These are phyloP conservation scores for Rhodomyrtus tomentosa DNA, from an alignment of 345 rosid species.

Conservation along the genomic window DNA sequence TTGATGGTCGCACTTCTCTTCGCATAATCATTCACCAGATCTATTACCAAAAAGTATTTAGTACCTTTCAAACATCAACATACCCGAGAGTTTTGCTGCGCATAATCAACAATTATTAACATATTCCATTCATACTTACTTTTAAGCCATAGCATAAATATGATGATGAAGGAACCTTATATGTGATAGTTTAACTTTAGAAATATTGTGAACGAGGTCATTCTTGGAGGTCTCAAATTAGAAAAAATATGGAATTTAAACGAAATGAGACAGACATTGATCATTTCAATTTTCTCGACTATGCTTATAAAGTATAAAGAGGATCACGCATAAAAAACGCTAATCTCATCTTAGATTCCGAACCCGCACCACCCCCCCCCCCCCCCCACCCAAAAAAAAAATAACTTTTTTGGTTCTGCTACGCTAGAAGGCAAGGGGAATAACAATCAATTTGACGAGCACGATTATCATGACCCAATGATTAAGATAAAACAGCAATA, in stretches of 20 bases:
- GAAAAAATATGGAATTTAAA: neutral
- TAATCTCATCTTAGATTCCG: neutral
- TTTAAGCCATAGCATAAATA: neutral
- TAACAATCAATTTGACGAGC: neutral
- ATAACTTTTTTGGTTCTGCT: neutral
- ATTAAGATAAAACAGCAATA: neutral
- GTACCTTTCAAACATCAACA: neutral
- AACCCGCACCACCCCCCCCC: too few species aligned
- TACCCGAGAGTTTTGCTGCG: neutral
- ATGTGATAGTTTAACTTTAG: neutral
- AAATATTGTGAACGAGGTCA: neutral
- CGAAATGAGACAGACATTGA: neutral
- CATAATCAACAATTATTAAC: neutral
- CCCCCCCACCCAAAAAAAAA: too few species aligned
- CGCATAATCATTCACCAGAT: too few species aligned
- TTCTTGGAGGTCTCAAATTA: neutral
- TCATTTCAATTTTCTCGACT: neutral
- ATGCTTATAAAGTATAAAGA: neutral
- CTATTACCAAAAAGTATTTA: too few species aligned
- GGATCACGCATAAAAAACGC: neutral
- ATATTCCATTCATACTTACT: neutral
- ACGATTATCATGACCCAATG: neutral
- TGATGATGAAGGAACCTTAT: neutral
- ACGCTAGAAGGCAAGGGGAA: neutral
- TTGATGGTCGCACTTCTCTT: neutral